phyloP scores from a whole-genome alignment of 495 filamentous ascomycete species.

The Aspergillus conjunctus region DNA sequence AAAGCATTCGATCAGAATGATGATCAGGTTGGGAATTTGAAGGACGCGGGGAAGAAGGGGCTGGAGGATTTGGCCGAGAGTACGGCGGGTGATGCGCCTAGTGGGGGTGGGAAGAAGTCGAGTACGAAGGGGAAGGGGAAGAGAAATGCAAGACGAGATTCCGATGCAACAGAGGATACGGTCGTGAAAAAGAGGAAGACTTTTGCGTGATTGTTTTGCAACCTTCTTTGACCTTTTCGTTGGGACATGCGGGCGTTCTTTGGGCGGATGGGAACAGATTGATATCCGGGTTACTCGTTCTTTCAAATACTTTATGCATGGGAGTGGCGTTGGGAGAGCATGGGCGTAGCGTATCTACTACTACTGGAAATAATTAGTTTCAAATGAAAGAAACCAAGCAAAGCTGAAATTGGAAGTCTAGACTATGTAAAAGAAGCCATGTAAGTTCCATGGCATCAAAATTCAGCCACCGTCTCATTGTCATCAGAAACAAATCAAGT shows the following conservation, averaged over 20 bases:
- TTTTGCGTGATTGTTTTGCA: constrained; percentile 21
- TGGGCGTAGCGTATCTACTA: neutral
- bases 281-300: neutral
- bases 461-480: neutral
- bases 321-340: neutral
- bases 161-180: constrained; percentile 49
- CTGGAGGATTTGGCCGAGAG: constrained; percentile 31
- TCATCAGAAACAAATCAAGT: neutral
- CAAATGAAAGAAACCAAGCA: too few relatives aligned
- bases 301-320: neutral
- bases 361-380: neutral
- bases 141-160: constrained; percentile 39
- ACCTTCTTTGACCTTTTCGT: neutral
- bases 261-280: neutral
- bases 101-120: constrained; percentile 37
- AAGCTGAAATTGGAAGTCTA: too few relatives aligned
- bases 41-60: constrained; percentile 46
- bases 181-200: constrained; percentile 48
- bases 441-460: neutral
- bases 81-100: constrained; percentile 23
- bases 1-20: constrained; percentile 65
- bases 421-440: neutral
- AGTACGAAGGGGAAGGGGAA: constrained; percentile 50
- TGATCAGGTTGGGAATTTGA: constrained; percentile 47
- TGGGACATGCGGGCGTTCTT: neutral